These are phyloP conservation scores for Lactarius tabidus DNA, from an alignment of 768 basidiomycete genomes.

Conservation along the genomic window DNA sequence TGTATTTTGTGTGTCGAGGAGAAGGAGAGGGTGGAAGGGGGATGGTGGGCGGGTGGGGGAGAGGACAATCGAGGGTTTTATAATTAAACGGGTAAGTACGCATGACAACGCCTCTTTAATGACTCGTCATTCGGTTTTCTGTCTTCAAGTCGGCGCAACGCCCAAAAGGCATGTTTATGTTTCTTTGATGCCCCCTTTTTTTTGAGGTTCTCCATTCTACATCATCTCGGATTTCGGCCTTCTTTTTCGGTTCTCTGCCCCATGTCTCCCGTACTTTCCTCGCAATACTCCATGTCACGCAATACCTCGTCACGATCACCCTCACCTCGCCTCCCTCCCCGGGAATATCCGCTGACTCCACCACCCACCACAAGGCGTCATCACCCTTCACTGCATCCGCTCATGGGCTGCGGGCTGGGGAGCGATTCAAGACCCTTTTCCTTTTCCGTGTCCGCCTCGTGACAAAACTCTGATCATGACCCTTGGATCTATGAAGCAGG, in stretches of 20 bases:
- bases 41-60: constrained; percentile 8
- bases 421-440: background rate
- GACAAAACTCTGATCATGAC: background rate
- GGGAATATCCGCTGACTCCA: background rate
- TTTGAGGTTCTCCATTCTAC: background rate
- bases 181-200: background rate
- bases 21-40: background rate
- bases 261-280: background rate
- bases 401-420: background rate
- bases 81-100: constrained; percentile 11
- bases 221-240: background rate
- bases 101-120: constrained; percentile 19
- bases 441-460: background rate
- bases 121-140: constrained; percentile 13
- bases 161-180: constrained; percentile 14
- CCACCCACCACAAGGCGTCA: background rate
- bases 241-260: background rate
- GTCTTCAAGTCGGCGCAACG: constrained; percentile 11
- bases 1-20: background rate
- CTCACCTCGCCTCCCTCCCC: background rate
- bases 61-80: background rate
- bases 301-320: background rate
- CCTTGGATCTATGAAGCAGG: background rate
- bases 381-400: background rate
- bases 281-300: background rate